Percentiles rank a stretch among this genome's conserved stretches.
phyloP scores from a whole-genome alignment of 2,329 filamentous ascomycete genomes.

The Zarea fungicola region DNA sequence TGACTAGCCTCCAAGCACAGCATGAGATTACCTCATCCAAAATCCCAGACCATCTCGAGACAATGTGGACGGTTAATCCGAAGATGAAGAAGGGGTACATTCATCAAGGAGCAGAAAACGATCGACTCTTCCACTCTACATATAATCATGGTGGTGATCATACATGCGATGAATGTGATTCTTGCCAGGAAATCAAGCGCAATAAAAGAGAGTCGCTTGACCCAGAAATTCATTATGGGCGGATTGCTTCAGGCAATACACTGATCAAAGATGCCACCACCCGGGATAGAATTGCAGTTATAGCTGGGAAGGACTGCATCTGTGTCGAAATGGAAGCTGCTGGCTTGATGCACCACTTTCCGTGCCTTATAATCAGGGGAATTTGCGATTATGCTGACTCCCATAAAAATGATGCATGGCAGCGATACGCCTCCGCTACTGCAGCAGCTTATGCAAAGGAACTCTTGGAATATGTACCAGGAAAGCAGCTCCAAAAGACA shows the following conservation, averaged over 20 bases:
- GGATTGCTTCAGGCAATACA: conserved; percentile 21
- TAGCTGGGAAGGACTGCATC: conserved; percentile 10
- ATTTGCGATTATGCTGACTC: conserved; percentile 29
- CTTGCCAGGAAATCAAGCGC: not conserved
- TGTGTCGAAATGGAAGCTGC: conserved; percentile 26
- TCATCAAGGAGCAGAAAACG: conserved; percentile 16
- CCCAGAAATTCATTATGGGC: conserved; percentile 20
- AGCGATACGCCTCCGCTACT: conserved; percentile 19
- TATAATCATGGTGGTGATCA: conserved; percentile 10
- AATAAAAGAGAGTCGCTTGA: conserved; percentile 1
- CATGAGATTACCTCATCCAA: conserved; percentile 10
- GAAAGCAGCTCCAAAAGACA: not conserved
- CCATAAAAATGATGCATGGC: conserved; percentile 23
- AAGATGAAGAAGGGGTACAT: conserved; percentile 10
- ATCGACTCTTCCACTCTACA: conserved; percentile 12
- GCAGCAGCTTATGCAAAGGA: conserved; percentile 20
- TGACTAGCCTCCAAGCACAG: conserved; percentile 13
- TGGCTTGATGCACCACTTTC: conserved; percentile 7
- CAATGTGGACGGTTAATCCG: conserved; percentile 4
- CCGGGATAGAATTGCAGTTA: conserved; percentile 10
- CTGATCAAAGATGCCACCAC: conserved; percentile 15
- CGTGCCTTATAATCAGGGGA: conserved; percentile 29
- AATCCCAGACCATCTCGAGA: conserved; percentile 1
- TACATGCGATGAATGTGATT: conserved; percentile 12
- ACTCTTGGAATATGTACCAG: not conserved